Base-by-base conservation (phyloP, 1,139 yeast species). In the Suhomyces maxii region DNA sequence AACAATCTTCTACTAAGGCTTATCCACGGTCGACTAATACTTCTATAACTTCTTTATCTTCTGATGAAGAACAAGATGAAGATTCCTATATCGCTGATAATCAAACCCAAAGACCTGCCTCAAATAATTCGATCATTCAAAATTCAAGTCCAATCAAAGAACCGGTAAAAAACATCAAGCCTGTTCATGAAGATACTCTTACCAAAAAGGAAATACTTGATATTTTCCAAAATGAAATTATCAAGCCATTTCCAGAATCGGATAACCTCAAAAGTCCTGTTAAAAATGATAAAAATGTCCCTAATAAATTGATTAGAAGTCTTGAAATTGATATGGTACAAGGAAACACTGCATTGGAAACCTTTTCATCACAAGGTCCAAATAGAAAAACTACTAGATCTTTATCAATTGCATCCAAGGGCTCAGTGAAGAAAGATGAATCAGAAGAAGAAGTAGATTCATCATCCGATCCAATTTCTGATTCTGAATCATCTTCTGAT, bases 191-290 rank as follows among this genome's bases (percentile, higher is more conserved):
- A 6, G 57, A 55, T 30, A 51, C 55, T 3, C 49, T 65, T 10
- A 51, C 65, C 8, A 65, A 59, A 38, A 57, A 56, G 25, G 70
- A 67, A 37, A 56, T 66, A 10, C 52, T 67, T 44, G 56, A 55
- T 11, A 51, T 65, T 12, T 63, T 67, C 50, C 55, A 58, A 42
- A 55, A 54, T 38, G 65, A 64, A 9, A 42, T 46, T 5, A 30
- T 42, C 4, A 30, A 39, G 32, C 39, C 41, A 23, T 54, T 61
- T 7, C 54, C 53, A 52, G 26, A 46, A 51, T 9, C 41, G 30
- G 34, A 11, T 45, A 23, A 37, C 18, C 38, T 40, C 8, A 34
- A 41, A 23, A 7, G 47, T 40, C 11, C 47, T 40, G 34, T 63
- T 47, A 55, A 56, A 42, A 54, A 49, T 39, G 61, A 63, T 8